A percentile compares a stretch with the other conserved stretches of the same genome.
These are phyloP conservation scores for Xerocomellus chrysenteron DNA, from an alignment of 768 basidiomycete genomes.

Conservation along the genomic window DNA sequence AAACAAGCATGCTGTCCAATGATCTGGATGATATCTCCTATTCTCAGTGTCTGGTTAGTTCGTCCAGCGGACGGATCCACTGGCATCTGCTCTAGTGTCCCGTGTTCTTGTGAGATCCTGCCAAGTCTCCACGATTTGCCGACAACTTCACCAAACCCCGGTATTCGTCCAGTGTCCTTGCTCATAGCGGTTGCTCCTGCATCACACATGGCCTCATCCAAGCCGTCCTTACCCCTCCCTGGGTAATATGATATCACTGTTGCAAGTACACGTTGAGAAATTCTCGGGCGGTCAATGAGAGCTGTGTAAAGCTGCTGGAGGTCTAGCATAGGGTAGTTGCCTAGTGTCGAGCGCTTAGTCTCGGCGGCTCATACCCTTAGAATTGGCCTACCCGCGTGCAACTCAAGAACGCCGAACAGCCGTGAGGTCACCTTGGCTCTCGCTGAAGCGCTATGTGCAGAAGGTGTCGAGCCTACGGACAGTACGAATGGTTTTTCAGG, in stretches of 20 bases:
- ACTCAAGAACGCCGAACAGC: constrained; percentile 64
- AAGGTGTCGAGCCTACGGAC: constrained; percentile 85
- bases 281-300: constrained; percentile 51
- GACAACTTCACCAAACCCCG: constrained; percentile 70
- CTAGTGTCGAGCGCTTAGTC: constrained; percentile 32
- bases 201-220: constrained; percentile 80
- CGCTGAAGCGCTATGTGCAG: constrained; percentile 73
- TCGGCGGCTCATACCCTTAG: neutral
- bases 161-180: constrained; percentile 77
- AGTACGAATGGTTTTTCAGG: constrained; percentile 57
- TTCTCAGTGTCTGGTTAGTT: constrained; percentile 34
- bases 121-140: constrained; percentile 63
- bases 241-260: constrained; percentile 83
- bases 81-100: constrained; percentile 52
- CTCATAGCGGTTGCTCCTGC: constrained; percentile 85
- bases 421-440: constrained; percentile 45
- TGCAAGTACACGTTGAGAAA: constrained; percentile 68
- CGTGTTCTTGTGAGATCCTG: constrained; percentile 79
- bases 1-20: constrained; percentile 87
- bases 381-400: constrained; percentile 62
- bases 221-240: constrained; percentile 55
- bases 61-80: constrained; percentile 7
- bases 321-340: constrained; percentile 83
- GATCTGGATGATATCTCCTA: constrained; percentile 68
- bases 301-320: constrained; percentile 80